Evolutionary conservation across 306 rosid species (phyloP).

Genomic region (Alnus rubra): DNA sequence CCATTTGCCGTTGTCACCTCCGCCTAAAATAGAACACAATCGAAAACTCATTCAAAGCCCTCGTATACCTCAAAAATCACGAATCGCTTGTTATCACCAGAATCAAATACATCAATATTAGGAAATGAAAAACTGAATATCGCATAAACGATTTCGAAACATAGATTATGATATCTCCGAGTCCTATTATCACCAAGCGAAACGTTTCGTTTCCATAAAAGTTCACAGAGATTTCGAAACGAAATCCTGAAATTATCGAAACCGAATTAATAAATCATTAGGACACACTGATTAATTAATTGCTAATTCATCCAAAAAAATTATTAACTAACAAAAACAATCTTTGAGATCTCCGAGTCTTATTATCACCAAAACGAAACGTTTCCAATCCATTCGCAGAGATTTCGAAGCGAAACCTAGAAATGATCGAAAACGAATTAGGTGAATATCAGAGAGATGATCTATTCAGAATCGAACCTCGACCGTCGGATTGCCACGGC

Average conservation of each 20-base stretch:
- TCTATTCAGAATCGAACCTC: conserved; percentile 53
- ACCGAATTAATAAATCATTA: not conserved
- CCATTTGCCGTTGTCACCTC: conserved; percentile 63
- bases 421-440: not conserved
- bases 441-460: not conserved
- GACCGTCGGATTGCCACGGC: conserved; percentile 99
- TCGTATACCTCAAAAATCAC: not conserved
- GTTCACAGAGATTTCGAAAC: too few relatives aligned
- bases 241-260: conserved; percentile 16
- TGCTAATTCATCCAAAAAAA: not conserved
- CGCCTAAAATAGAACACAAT: conserved; percentile 44
- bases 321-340: not conserved
- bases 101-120: not conserved
- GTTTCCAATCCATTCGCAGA: not conserved
- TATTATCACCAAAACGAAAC: not conserved
- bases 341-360: not conserved
- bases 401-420: not conserved
- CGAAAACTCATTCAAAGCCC: not conserved
- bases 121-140: not conserved
- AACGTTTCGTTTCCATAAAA: not conserved
- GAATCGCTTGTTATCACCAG: not conserved
- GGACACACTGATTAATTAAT: not conserved
- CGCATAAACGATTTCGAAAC: not conserved
- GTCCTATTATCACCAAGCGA: not conserved
- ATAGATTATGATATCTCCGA: not conserved